These are phyloP conservation scores for Exophiala sideris DNA, from an alignment of 2,329 filamentous ascomycete species.

Conservation along the genomic window DNA sequence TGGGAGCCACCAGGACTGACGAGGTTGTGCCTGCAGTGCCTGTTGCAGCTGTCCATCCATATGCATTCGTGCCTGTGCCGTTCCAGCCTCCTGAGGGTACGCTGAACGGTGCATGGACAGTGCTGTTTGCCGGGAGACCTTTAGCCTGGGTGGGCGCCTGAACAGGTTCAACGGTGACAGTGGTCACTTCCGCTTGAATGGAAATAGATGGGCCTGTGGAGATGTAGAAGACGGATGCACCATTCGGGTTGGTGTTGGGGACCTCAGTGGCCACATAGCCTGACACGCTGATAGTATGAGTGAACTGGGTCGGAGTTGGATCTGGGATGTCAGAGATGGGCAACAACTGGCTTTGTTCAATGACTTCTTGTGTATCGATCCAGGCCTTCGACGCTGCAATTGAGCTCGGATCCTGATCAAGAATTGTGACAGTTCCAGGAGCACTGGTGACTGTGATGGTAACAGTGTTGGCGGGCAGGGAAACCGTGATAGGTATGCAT, in stretches of 20 bases:
- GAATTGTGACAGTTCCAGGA: conserved; percentile 24
- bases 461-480: not conserved
- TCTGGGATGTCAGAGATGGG: conserved; percentile 15
- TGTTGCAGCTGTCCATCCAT: conserved; percentile 2
- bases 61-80: conserved; percentile 4
- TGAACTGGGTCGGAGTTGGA: conserved; percentile 16
- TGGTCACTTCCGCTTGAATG: conserved; percentile 15
- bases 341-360: conserved; percentile 17
- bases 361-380: conserved; percentile 19
- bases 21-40: not conserved
- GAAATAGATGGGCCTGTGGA: conserved; percentile 6
- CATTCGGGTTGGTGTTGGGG: conserved; percentile 5
- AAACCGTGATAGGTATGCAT: conserved; percentile 20
- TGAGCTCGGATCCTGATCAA: conserved; percentile 22
- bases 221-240: conserved; percentile 19
- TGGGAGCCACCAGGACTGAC: not conserved
- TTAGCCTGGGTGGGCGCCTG: conserved; percentile 4
- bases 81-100: conserved; percentile 19
- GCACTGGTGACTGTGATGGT: conserved; percentile 16
- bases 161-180: conserved; percentile 16
- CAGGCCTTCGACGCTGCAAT: conserved; percentile 18
- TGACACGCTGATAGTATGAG: conserved; percentile 19
- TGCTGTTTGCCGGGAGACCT: not conserved
- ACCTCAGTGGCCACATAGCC: conserved; percentile 26
- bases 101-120: conserved; percentile 13